A percentile compares a stretch with the other conserved stretches of the same genome.
phyloP scores from a whole-genome alignment of 192 early-diverging fungal species.

The Phlyctochytrium arcticum region DNA sequence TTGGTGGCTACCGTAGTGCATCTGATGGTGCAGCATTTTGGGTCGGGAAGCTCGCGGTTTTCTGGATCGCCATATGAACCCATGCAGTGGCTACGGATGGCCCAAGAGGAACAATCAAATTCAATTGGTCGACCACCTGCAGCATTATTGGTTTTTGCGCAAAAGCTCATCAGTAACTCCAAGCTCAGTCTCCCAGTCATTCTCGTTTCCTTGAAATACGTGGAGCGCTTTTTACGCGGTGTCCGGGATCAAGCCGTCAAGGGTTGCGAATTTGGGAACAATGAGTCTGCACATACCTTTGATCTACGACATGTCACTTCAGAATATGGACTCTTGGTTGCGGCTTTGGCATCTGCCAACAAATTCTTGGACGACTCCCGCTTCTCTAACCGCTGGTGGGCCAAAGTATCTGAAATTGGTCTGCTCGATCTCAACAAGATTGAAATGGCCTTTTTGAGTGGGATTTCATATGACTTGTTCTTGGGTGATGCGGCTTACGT shows the following conservation, averaged over 20 bases:
- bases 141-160: not conserved
- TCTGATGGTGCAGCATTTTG: not conserved
- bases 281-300: too few species aligned
- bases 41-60: too few species aligned
- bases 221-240: not conserved
- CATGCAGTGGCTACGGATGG: not conserved
- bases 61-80: not conserved
- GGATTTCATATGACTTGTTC: not conserved
- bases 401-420: not conserved
- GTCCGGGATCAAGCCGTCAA: not conserved
- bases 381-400: conserved; percentile 2
- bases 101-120: not conserved
- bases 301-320: not conserved
- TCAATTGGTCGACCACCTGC: not conserved
- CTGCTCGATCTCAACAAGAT: not conserved
- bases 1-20: conserved; percentile 1
- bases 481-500: not conserved
- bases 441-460: conserved; percentile 1
- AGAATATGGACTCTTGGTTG: not conserved
- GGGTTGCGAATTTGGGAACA: not conserved
- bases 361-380: conserved; percentile 2
- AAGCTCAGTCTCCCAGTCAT: not conserved
- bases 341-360: not conserved
- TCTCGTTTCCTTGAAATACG: conserved; percentile 1
- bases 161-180: not conserved